Conservation (phyloP, 2,329 filamentous ascomycete genomes). For the Fusarium buxicola region DNA sequence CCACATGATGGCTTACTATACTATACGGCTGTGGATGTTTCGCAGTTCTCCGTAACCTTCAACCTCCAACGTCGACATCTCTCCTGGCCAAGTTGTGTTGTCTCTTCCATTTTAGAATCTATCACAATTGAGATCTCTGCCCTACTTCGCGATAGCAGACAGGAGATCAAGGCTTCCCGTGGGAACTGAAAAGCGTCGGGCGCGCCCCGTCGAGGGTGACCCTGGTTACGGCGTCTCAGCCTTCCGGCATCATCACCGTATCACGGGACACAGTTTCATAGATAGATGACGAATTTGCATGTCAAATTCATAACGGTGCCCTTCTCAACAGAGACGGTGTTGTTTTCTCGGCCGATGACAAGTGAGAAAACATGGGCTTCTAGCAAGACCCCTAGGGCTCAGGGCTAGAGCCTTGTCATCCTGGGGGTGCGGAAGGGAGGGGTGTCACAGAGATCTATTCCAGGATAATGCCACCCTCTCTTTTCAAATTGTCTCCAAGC, state of each 20-base stretch:
- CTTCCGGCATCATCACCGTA: constrained; percentile 34
- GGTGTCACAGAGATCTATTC: constrained; percentile 27
- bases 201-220: constrained; percentile 11
- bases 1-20: constrained; percentile 1
- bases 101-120: constrained; percentile 14
- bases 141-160: neutral
- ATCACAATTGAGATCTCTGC: constrained; percentile 15
- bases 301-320: constrained; percentile 37
- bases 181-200: constrained; percentile 19
- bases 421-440: constrained; percentile 14
- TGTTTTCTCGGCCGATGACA: constrained; percentile 44
- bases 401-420: constrained; percentile 14
- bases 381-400: constrained; percentile 16
- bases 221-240: constrained; percentile 33
- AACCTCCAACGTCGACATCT: neutral
- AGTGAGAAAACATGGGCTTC: constrained; percentile 42
- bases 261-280: constrained; percentile 41
- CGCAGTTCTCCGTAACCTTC: neutral
- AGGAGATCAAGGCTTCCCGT: constrained; percentile 3
- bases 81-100: constrained; percentile 8
- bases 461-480: constrained; percentile 37
- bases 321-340: constrained; percentile 39
- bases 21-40: neutral
- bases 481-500: constrained; percentile 12
- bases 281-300: constrained; percentile 27